phyloP scores from a whole-genome alignment of 2,329 filamentous ascomycete species.

The Xylariaceae sp. region DNA sequence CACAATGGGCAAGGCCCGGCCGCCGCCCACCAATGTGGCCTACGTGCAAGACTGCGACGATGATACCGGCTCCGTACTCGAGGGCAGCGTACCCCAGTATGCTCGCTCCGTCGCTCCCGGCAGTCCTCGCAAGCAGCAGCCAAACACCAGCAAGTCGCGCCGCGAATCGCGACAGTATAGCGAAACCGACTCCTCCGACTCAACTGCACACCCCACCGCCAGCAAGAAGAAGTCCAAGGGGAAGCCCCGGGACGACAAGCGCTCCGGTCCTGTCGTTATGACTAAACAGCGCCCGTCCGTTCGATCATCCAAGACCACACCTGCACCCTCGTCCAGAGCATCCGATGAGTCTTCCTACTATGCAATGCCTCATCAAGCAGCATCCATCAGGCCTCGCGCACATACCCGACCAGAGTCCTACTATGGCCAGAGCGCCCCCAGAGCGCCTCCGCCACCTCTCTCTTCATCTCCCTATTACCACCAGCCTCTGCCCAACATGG shows the following conservation, averaged over 20 bases:
- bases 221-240: constrained; percentile 20
- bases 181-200: constrained; percentile 37
- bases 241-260: constrained; percentile 31
- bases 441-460: constrained; percentile 31
- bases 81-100: constrained; percentile 39
- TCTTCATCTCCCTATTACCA: constrained; percentile 35
- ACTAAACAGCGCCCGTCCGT: constrained; percentile 29
- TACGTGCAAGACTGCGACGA: constrained; percentile 51
- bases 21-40: constrained; percentile 34
- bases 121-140: constrained; percentile 43
- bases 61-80: constrained; percentile 42
- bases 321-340: constrained; percentile 30
- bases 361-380: constrained; percentile 32
- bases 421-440: constrained; percentile 29
- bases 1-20: constrained; percentile 40
- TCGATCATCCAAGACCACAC: constrained; percentile 37
- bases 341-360: constrained; percentile 39
- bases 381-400: constrained; percentile 38
- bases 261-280: constrained; percentile 21
- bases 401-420: constrained; percentile 38
- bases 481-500: constrained; percentile 26
- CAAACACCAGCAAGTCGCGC: constrained; percentile 50
- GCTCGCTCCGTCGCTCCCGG: constrained; percentile 45
- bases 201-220: constrained; percentile 35
- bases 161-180: constrained; percentile 36